Evolutionary conservation across 352 stramenopile species (phyloP).

Genomic region (Globisporangium echinulatum): DNA sequence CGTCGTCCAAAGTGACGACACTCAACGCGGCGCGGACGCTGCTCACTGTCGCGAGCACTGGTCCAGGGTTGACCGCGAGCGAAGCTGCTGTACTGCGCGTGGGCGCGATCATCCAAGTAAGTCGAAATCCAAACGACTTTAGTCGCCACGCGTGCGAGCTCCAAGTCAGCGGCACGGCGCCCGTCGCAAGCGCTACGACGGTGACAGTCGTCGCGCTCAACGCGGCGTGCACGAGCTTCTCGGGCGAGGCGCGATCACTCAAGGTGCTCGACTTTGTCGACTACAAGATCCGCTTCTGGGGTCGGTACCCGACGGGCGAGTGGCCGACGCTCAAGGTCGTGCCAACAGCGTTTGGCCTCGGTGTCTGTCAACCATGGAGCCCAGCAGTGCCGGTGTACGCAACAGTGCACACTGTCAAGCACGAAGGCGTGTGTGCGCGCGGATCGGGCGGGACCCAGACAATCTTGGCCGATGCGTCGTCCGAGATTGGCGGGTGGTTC

Average conservation of each 20-base stretch:
- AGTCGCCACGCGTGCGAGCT: conserved; percentile 60
- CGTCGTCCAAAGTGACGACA: conserved; percentile 30
- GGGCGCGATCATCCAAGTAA: conserved; percentile 57
- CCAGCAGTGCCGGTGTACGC: conserved; percentile 35
- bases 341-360: conserved; percentile 24
- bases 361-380: conserved; percentile 19
- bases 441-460: conserved; percentile 53
- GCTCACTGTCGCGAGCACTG: conserved; percentile 32
- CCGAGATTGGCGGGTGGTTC: conserved; percentile 87
- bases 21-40: conserved; percentile 20
- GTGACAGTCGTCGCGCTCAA: conserved; percentile 26
- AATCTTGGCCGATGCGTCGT: conserved; percentile 64
- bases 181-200: conserved; percentile 6
- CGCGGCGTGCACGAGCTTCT: conserved; percentile 34
- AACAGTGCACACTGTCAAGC: conserved; percentile 59
- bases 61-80: conserved; percentile 21
- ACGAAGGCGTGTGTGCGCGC: conserved; percentile 49
- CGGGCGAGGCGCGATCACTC: conserved; percentile 32
- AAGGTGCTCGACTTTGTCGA: conserved; percentile 64
- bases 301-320: conserved; percentile 52
- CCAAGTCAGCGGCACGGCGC: conserved; percentile 15
- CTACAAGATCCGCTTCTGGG: conserved; percentile 69
- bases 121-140: conserved; percentile 66
- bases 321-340: conserved; percentile 72
- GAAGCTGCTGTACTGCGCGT: conserved; percentile 25